phyloP scores from a whole-genome alignment of 2,329 filamentous ascomycete species.

The Periconia sp. region DNA sequence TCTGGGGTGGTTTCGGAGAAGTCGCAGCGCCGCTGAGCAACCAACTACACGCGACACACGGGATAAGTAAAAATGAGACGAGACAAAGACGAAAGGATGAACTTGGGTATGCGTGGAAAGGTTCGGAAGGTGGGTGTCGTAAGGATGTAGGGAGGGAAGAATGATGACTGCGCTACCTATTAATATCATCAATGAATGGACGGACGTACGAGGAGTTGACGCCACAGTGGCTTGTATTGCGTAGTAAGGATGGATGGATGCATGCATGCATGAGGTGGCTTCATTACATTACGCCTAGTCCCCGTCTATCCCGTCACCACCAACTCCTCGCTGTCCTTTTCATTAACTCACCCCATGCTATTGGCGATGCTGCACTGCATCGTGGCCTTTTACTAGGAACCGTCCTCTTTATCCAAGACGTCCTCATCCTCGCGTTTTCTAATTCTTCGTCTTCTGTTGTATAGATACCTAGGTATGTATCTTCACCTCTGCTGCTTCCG shows the following conservation, averaged over 20 bases:
- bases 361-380: conserved; percentile 21
- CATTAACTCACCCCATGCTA: background rate
- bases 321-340: background rate
- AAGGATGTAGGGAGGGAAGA: too few species aligned
- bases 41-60: background rate
- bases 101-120: too few species aligned
- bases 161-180: too few species aligned
- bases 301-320: conserved; percentile 10
- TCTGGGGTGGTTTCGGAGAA: background rate
- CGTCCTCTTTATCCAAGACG: conserved; percentile 5
- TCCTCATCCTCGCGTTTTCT: background rate
- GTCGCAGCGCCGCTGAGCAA: background rate
- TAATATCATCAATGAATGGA: too few species aligned
- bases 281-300: background rate
- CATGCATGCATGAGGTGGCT: too few species aligned
- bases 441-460: conserved; percentile 30
- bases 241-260: too few species aligned
- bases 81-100: too few species aligned
- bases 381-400: conserved; percentile 26
- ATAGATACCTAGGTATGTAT: conserved; percentile 30
- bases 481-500: conserved; percentile 1
- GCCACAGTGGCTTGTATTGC: too few species aligned
- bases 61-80: too few species aligned
- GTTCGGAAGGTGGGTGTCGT: too few species aligned
- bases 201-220: too few species aligned